phyloP scores from a whole-genome alignment of 768 basidiomycete species.

The Phanerodontia chrysosporium region DNA sequence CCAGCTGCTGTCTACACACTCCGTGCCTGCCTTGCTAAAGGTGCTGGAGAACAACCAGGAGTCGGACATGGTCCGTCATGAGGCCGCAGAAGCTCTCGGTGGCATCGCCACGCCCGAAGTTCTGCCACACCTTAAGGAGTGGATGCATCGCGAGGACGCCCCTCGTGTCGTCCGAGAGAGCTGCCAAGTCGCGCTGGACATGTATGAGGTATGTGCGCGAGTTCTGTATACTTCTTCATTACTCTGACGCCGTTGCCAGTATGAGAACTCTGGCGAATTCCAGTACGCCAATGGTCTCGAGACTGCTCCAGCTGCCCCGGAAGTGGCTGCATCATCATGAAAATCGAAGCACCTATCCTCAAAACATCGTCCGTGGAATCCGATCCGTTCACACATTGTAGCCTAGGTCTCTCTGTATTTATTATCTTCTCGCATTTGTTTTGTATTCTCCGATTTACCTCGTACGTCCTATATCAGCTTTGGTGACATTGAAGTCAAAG shows the following conservation, averaged over 20 bases:
- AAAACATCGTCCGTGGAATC: not conserved
- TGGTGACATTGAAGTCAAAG: no score
- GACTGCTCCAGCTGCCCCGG: conserved; percentile 8
- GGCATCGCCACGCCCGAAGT: conserved; percentile 94
- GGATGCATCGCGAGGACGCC: conserved; percentile 72
- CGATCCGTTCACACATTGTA: not conserved
- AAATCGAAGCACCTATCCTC: not conserved
- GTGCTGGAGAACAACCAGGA: conserved; percentile 73
- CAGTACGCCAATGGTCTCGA: conserved; percentile 65
- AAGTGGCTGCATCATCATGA: conserved; percentile 19
- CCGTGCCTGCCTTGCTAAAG: conserved; percentile 77
- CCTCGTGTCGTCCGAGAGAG: conserved; percentile 92
- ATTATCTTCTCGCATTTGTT: not conserved
- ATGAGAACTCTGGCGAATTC: conserved; percentile 78
- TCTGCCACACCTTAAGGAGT: conserved; percentile 79
- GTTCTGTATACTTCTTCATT: not conserved
- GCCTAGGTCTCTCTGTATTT: conserved; percentile 1
- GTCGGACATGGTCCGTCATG: conserved; percentile 96
- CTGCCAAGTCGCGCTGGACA: conserved; percentile 93
- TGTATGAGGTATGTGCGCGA: conserved; percentile 76
- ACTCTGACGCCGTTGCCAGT: conserved; percentile 33
- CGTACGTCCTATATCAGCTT: no score
- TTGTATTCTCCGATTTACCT: not conserved
- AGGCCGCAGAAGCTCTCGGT: conserved; percentile 98
- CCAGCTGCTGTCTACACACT: conserved; percentile 84